phyloP scores from a whole-genome alignment of 1,139 yeast genomes.

The Pichiaceae sp. region DNA sequence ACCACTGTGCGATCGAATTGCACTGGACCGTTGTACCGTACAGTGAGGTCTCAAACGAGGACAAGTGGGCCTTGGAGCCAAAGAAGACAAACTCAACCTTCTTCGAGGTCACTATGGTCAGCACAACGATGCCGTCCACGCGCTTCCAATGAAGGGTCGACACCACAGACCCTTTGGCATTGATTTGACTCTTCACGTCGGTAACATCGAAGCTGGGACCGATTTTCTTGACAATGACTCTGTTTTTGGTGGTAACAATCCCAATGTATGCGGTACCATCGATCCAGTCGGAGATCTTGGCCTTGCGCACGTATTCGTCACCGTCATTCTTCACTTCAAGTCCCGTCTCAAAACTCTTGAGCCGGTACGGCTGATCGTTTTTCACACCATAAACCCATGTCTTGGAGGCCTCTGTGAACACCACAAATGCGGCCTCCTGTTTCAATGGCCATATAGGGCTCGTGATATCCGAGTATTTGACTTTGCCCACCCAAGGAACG shows the following conservation, averaged over 20 bases:
- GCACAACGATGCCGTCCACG: neutral
- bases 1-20: conserved; percentile 2
- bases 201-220: neutral
- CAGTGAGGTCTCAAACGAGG: neutral
- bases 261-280: conserved; percentile 5
- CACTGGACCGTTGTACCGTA: conserved; percentile 1
- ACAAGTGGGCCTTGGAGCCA: neutral
- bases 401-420: conserved; percentile 16
- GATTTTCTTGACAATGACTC: conserved; percentile 12
- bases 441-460: conserved; percentile 16
- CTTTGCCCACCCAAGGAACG: conserved; percentile 17
- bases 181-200: neutral
- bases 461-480: conserved; percentile 4
- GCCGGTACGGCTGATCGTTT: conserved; percentile 4
- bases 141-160: neutral
- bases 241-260: conserved; percentile 12
- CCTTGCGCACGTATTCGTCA: conserved; percentile 11
- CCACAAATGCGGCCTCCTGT: conserved; percentile 11
- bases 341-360: conserved; percentile 6
- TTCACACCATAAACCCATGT: conserved; percentile 12
- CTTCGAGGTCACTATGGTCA: conserved; percentile 1
- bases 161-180: neutral
- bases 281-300: conserved; percentile 17
- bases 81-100: neutral
- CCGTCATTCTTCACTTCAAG: conserved; percentile 1